phyloP scores from a whole-genome alignment of 2,329 filamentous ascomycete genomes.

The Penicillium sp. region DNA sequence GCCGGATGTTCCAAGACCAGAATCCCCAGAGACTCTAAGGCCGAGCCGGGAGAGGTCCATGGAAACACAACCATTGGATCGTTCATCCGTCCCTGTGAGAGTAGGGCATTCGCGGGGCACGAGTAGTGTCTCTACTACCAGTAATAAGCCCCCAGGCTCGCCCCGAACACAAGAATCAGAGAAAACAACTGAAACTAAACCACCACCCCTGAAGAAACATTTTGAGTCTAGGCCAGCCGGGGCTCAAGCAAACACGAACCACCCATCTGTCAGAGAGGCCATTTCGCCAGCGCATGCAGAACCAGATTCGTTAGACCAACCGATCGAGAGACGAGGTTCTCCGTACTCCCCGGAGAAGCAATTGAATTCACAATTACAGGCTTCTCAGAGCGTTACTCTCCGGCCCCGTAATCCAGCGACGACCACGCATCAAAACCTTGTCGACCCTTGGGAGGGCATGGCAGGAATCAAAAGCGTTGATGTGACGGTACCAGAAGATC shows the following conservation, averaged over 20 bases:
- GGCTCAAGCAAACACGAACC: not conserved
- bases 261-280: not conserved
- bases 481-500: conserved; percentile 54
- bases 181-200: not conserved
- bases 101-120: not conserved
- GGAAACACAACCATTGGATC: not conserved
- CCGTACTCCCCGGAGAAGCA: not conserved
- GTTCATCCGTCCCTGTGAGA: too few relatives aligned
- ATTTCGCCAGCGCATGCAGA: not conserved
- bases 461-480: conserved; percentile 48
- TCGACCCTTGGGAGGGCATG: conserved; percentile 38
- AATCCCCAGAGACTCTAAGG: not conserved
- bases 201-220: not conserved
- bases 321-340: not conserved
- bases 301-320: not conserved
- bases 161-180: not conserved
- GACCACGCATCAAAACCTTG: not conserved
- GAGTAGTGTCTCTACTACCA: not conserved
- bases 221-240: not conserved
- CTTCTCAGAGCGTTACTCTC: not conserved
- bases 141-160: not conserved
- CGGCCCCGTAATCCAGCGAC: not conserved
- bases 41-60: not conserved
- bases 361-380: not conserved
- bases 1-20: conserved; percentile 6